These are phyloP conservation scores for Diaporthe nobilis DNA, from an alignment of 2,329 filamentous ascomycete species.

Conservation along the genomic window DNA sequence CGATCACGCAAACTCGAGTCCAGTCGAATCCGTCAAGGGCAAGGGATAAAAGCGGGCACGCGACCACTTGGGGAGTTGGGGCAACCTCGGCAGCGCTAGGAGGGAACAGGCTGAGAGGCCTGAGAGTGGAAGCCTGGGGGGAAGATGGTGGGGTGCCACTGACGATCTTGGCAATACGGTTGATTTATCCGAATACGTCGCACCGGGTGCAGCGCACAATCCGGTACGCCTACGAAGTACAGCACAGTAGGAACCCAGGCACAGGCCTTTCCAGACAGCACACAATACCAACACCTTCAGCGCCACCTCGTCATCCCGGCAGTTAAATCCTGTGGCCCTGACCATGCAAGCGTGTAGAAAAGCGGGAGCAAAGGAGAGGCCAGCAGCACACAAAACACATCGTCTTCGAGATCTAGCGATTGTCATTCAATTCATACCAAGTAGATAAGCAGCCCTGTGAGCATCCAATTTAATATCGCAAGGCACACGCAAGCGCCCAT, in stretches of 20 bases:
- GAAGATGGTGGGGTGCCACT: neutral
- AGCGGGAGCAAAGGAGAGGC: neutral
- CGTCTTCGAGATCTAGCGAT: too few relatives aligned
- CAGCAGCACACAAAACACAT: neutral
- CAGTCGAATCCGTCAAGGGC: conserved; percentile 3
- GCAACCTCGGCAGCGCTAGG: conserved; percentile 19
- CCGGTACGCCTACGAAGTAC: neutral
- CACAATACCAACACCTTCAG: neutral
- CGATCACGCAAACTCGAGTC: conserved; percentile 20
- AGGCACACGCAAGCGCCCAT: neutral
- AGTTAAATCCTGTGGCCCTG: neutral
- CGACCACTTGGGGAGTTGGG: neutral
- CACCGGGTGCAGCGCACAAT: neutral
- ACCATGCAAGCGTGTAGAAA: neutral
- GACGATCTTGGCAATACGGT: conserved; percentile 1
- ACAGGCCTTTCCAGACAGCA: neutral
- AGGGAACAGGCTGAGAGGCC: neutral
- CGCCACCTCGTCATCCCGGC: conserved; percentile 1
- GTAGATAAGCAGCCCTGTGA: neutral
- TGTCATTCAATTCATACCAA: neutral
- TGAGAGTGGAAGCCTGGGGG: conserved; percentile 12
- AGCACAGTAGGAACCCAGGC: neutral
- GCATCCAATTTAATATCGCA: neutral
- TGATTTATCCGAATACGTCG: neutral
- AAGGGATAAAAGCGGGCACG: conserved; percentile 25